Evolutionary conservation across 192 early-diverging fungal species (phyloP).

Genomic region (Gonapodya sp.): DNA sequence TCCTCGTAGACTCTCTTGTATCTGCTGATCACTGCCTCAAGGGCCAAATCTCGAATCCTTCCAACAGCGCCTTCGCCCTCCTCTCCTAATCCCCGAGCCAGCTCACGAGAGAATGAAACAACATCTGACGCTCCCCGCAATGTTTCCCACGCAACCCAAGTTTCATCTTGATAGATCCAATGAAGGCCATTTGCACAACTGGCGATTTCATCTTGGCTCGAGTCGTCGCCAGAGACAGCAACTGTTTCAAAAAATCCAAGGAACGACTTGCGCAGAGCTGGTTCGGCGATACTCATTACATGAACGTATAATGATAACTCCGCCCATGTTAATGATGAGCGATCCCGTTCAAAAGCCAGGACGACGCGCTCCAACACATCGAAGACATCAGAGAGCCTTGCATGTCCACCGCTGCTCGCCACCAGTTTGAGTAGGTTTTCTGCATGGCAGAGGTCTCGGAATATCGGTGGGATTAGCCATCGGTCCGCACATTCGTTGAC

Average conservation of each 20-base stretch:
- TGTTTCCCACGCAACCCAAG: neutral
- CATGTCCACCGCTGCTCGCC: neutral
- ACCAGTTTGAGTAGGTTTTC: neutral
- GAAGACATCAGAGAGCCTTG: neutral
- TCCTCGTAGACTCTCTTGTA: constrained; percentile 5
- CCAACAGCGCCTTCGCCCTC: constrained; percentile 1
- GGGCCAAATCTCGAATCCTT: neutral
- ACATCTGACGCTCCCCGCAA: neutral
- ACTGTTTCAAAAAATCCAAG: neutral
- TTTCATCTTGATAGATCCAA: constrained; percentile 2
- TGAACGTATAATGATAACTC: neutral
- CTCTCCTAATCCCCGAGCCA: neutral
- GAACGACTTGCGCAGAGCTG: neutral
- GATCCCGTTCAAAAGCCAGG: neutral
- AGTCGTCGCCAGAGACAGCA: neutral
- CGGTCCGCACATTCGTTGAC: neutral
- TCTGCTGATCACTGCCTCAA: neutral
- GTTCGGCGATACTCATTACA: neutral
- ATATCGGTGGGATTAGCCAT: neutral
- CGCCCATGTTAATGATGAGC: neutral
- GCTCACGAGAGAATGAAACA: neutral
- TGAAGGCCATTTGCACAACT: neutral
- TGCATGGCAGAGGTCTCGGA: neutral
- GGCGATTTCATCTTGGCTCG: neutral
- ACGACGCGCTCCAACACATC: neutral